These are phyloP conservation scores for Isatis lusitanica DNA, from an alignment of 441 rosid species.

Conservation along the genomic window DNA sequence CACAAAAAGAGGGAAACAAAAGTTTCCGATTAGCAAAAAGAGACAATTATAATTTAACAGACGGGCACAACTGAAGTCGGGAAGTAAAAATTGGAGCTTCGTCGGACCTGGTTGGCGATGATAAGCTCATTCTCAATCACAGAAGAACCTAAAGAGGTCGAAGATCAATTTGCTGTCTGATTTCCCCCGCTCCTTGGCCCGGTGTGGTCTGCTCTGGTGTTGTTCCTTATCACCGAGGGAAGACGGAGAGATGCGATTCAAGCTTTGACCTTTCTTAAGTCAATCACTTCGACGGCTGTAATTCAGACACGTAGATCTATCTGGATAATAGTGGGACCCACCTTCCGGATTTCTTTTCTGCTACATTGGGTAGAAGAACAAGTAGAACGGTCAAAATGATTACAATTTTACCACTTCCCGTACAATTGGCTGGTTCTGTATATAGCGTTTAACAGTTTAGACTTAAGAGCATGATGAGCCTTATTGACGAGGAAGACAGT, in stretches of 20 bases:
- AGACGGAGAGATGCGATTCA: conserved; percentile 19
- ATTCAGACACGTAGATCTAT: conserved; percentile 26
- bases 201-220: conserved; percentile 13
- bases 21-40: background rate
- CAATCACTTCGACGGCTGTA: conserved; percentile 22
- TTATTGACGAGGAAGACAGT: background rate
- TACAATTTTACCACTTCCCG: background rate
- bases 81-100: background rate
- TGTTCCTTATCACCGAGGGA: conserved; percentile 38
- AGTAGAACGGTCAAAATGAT: no score
- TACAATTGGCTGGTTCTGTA: background rate
- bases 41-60: background rate
- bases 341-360: conserved; percentile 10
- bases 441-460: background rate
- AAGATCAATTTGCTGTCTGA: conserved; percentile 16
- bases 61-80: background rate
- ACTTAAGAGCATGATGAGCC: background rate
- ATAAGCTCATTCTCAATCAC: conserved; percentile 30
- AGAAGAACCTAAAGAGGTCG: background rate
- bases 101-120: conserved; percentile 36
- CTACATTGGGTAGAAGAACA: no score
- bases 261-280: conserved; percentile 28
- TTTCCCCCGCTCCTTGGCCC: conserved; percentile 16
- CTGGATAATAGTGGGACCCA: conserved; percentile 34
- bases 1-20: background rate